Percentiles rank a stretch among this genome's conserved stretches.
phyloP scores from a whole-genome alignment of 306 rosid species.

The Vigna unguiculata region DNA sequence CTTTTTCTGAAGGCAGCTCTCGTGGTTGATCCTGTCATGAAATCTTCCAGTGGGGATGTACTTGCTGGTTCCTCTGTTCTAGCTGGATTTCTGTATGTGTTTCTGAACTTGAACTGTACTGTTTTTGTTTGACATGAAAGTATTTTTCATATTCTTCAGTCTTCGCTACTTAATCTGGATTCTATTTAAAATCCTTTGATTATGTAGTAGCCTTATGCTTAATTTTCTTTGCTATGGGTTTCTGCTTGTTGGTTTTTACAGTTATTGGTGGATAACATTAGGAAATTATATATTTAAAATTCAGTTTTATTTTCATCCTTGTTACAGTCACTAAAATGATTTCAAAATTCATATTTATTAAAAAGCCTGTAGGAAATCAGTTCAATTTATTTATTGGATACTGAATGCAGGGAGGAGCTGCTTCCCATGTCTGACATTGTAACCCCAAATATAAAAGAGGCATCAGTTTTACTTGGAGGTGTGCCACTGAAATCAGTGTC shows the following conservation, averaged over 20 bases:
- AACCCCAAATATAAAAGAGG: conserved; percentile 94
- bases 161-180: conserved; percentile 12
- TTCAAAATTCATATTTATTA: conserved; percentile 8
- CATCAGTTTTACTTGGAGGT: conserved; percentile 80
- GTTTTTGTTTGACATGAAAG: conserved; percentile 21
- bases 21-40: conserved; percentile 98
- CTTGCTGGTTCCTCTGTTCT: conserved; percentile 78
- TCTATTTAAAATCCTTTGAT: not conserved
- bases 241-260: conserved; percentile 15
- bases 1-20: conserved; percentile 76
- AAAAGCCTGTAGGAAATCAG: conserved; percentile 39
- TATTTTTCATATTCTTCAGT: not conserved
- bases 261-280: conserved; percentile 1
- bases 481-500: conserved; percentile 71
- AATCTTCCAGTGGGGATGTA: conserved; percentile 90
- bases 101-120: conserved; percentile 29
- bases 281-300: not conserved
- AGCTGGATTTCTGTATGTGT: conserved; percentile 68
- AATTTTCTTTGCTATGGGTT: conserved; percentile 1
- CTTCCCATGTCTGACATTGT: conserved; percentile 86
- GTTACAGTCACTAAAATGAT: not conserved
- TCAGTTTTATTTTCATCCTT: conserved; percentile 5
- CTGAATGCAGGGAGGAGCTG: conserved; percentile 79
- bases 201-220: not conserved
- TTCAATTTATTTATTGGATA: conserved; percentile 41